These are phyloP conservation scores for Panaeolus cyanescens DNA, from an alignment of 768 basidiomycete genomes.

Conservation along the genomic window DNA sequence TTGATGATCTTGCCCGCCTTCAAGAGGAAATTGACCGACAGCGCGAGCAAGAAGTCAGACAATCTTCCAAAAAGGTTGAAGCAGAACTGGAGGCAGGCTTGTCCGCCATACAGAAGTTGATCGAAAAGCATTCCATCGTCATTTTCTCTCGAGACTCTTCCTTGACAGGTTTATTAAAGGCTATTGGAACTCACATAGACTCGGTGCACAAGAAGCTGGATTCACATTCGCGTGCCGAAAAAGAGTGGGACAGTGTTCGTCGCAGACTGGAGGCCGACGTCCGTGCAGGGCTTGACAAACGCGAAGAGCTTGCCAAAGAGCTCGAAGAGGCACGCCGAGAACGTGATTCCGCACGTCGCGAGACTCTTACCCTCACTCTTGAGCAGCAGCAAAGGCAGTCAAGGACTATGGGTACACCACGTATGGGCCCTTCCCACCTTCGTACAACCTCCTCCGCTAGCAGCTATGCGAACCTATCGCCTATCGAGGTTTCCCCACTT, in stretches of 20 bases:
- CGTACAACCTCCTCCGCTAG: constrained; percentile 14
- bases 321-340: constrained; percentile 56
- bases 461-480: constrained; percentile 24
- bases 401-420: background rate
- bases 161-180: constrained; percentile 46
- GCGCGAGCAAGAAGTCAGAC: constrained; percentile 39
- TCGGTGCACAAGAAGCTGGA: constrained; percentile 47
- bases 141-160: constrained; percentile 53
- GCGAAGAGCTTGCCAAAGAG: constrained; percentile 48
- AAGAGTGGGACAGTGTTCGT: constrained; percentile 48
- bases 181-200: constrained; percentile 54
- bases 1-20: constrained; percentile 44
- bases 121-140: constrained; percentile 59
- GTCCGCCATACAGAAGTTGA: constrained; percentile 48
- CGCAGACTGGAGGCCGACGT: constrained; percentile 55
- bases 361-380: constrained; percentile 31
- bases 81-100: constrained; percentile 53
- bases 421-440: constrained; percentile 1
- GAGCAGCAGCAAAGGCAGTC: constrained; percentile 17
- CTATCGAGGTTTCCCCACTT: constrained; percentile 21
- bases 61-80: constrained; percentile 36
- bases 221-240: constrained; percentile 40
- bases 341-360: constrained; percentile 48
- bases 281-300: constrained; percentile 42
- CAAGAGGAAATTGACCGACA: constrained; percentile 51